Evolutionary conservation across 768 basidiomycete species (phyloP).

Genomic region (Pulveroboletus frians): DNA sequence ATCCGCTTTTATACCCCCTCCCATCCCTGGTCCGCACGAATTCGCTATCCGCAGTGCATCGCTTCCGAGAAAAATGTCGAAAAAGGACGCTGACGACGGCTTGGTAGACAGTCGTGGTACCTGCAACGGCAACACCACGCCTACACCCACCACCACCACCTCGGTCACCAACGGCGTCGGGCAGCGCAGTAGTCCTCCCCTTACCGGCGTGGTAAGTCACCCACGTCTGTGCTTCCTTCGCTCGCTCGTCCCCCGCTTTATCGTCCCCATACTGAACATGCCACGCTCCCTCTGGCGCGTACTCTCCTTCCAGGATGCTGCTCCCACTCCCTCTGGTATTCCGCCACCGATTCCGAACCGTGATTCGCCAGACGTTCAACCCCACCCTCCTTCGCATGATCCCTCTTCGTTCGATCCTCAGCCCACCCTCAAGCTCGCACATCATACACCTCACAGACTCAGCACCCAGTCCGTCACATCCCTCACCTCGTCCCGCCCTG

Average conservation of each 20-base stretch:
- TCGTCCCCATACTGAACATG: conserved; percentile 29
- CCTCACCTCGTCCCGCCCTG: conserved; percentile 50
- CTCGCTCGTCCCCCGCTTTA: conserved; percentile 23
- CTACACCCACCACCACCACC: conserved; percentile 1
- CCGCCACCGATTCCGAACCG: conserved; percentile 1
- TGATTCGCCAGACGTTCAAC: conserved; percentile 24
- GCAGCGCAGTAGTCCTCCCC: neutral
- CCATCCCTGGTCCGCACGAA: conserved; percentile 61
- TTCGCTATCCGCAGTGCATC: conserved; percentile 43
- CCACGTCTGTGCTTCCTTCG: conserved; percentile 21
- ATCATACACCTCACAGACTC: conserved; percentile 15
- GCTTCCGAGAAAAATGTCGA: conserved; percentile 26
- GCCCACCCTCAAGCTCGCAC: neutral
- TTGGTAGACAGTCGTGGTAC: neutral
- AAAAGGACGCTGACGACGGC: conserved; percentile 18
- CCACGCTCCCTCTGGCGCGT: conserved; percentile 25
- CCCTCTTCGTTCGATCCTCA: neutral
- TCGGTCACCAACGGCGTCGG: neutral
- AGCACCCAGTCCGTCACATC: conserved; percentile 26
- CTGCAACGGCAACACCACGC: conserved; percentile 1
- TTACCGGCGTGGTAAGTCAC: conserved; percentile 28
- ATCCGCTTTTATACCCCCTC: conserved; percentile 64
- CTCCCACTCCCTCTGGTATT: conserved; percentile 34
- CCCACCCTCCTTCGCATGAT: neutral
- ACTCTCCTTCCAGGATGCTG: conserved; percentile 28